Evolutionary conservation across 2,329 filamentous ascomycete genomes (phyloP), one percentile per base, ranked within the genome.

Genomic region (Cladosporium sp.): DNA sequence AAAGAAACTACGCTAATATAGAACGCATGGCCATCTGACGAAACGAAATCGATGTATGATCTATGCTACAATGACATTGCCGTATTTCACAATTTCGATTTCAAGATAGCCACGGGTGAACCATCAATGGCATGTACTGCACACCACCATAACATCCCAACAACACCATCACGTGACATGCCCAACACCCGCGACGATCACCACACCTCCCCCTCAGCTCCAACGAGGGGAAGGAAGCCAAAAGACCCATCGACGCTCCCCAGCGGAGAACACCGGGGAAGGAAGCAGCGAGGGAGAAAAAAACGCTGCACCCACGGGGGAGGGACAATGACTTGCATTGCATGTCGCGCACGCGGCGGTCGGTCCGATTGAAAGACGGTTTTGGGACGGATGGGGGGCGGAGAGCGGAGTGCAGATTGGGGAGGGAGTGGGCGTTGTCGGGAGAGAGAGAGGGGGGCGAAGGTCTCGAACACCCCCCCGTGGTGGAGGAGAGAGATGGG

Each of bases 271-370:
- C 37, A 49, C 18, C 40, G 58, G 56, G 40, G 58, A 28, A 44
- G 37, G 37, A 11, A 12, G 50, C 49, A 52, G 35, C 23, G 23
- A 26, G 23, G 23, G 18, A 21, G 28, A 31, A 60, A 29, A 60
- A 60, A 40, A 33, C 52, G 52, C 52, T 33, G 37, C 59, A 23
- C 46, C 59, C 59, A 46, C 46, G 46, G 44, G 59, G 59, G 29
- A 55, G 18, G 28, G 55, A 12, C n/a, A 33, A 57, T 57, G 49
- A 53, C 12, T 3, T 53, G 49, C 49, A 53, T 53, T 23, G 52
- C 52, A 57, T 57, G 55, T 37, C 57, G 21, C 44, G 49, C 60
- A 62, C 60, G 49, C 29, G 60, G 46, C 28, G 18, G 60, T 62
- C 60, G 60, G 60, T 40, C 60, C 60, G 60, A 62, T 53, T 55